Conservation (phyloP, 2,329 filamentous ascomycete genomes). For the Botrytis aclada region DNA sequence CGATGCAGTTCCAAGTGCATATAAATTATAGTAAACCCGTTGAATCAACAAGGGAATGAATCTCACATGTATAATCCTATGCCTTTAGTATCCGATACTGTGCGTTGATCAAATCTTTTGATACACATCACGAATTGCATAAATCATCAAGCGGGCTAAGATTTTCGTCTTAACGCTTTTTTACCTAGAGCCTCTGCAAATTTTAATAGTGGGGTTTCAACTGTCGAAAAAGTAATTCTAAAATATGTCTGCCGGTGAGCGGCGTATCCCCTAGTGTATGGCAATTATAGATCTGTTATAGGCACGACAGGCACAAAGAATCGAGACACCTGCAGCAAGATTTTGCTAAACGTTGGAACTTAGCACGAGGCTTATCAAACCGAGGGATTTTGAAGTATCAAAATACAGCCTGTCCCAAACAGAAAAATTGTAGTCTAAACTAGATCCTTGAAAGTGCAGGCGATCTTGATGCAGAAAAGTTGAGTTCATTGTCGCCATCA, state of each 20-base stretch:
- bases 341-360: neutral
- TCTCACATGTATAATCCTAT: neutral
- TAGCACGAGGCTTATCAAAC: neutral
- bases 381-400: neutral
- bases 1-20: neutral
- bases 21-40: neutral
- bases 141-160: neutral
- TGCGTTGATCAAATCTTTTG: neutral
- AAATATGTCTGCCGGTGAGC: neutral
- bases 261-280: neutral
- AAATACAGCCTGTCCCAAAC: neutral
- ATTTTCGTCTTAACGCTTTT: neutral
- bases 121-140: neutral
- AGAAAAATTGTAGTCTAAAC: neutral
- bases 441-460: neutral
- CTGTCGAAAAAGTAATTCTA: neutral
- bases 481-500: neutral
- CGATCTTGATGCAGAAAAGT: neutral
- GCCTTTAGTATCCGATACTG: neutral
- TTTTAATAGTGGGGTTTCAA: constrained; percentile 6
- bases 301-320: neutral
- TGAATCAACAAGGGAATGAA: neutral
- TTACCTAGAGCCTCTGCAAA: neutral
- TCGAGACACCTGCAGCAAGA: neutral
- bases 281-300: neutral